Percentiles rank a stretch among this genome's conserved stretches.
Evolutionary conservation across 495 filamentous ascomycete species (phyloP).

Genomic region (Talaromyces nanjingensis): DNA sequence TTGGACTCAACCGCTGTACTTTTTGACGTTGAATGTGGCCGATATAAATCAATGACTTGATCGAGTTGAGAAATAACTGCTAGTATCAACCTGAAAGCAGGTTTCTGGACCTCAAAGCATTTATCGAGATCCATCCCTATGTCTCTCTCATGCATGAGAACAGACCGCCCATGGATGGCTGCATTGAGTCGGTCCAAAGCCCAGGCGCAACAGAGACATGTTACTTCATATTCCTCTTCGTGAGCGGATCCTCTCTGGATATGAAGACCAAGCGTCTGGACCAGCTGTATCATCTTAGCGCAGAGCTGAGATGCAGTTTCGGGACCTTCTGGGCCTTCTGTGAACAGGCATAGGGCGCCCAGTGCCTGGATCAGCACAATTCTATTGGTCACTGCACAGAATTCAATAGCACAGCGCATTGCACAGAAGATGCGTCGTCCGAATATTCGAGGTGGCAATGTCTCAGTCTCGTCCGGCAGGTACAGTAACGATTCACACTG

Average conservation of each 20-base stretch:
- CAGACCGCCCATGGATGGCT: slow-evolving; percentile 1
- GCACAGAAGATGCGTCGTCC: neutral
- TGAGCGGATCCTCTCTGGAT: neutral
- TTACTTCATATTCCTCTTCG: neutral
- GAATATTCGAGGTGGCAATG: neutral
- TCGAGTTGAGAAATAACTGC: neutral
- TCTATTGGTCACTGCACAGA: neutral
- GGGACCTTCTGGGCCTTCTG: neutral
- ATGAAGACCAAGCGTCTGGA: slow-evolving; percentile 5
- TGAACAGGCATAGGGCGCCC: neutral
- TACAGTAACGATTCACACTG: neutral
- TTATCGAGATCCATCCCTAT: neutral
- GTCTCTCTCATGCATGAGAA: slow-evolving; percentile 5
- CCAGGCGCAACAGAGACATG: slow-evolving; percentile 4
- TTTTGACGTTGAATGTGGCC: neutral
- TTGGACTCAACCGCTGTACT: neutral
- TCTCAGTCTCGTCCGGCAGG: neutral
- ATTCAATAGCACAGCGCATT: neutral
- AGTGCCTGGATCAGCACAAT: slow-evolving; percentile 2
- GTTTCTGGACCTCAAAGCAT: neutral
- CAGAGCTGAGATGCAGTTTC: slow-evolving; percentile 1
- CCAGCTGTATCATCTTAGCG: neutral
- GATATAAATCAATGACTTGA: slow-evolving; percentile 8
- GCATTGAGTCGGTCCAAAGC: slow-evolving; percentile 7
- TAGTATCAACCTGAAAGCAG: slow-evolving; percentile 2